These are phyloP conservation scores for Ganoderma resinaceum DNA, from an alignment of 1,284 basidiomycete species.

Conservation along the genomic window DNA sequence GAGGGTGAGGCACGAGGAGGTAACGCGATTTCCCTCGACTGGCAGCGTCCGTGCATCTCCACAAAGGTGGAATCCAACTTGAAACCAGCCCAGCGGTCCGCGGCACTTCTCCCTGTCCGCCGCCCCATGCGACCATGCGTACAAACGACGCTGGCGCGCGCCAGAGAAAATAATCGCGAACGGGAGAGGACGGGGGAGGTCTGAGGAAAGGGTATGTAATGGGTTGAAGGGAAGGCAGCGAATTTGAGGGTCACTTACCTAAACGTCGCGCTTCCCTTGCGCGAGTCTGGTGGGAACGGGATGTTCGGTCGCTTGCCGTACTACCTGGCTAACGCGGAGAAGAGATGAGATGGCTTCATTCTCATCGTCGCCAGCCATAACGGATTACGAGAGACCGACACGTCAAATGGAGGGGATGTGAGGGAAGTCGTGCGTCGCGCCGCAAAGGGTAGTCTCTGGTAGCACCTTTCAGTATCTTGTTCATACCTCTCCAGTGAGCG, in stretches of 20 bases:
- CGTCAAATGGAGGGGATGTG: too few species aligned
- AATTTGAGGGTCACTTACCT: neutral
- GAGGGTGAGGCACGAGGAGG: neutral
- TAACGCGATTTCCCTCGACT: neutral
- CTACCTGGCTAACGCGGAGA: too few species aligned
- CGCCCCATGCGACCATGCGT: neutral
- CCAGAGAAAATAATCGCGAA: neutral
- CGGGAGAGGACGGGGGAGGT: neutral
- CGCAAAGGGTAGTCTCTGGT: too few species aligned
- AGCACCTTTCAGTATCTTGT: too few species aligned
- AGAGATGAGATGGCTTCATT: too few species aligned
- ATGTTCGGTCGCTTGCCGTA: neutral
- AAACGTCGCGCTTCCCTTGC: neutral
- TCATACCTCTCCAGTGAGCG: too few species aligned
- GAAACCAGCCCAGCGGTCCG: neutral
- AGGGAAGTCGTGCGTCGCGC: too few species aligned
- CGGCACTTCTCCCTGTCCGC: neutral
- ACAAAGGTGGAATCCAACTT: neutral
- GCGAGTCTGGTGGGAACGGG: neutral
- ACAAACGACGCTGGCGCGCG: neutral
- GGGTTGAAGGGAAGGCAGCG: neutral
- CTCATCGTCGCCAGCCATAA: too few species aligned
- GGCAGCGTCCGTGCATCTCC: neutral
- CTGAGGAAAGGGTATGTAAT: neutral
- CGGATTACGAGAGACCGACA: too few species aligned